Evolutionary conservation across 306 rosid species (phyloP).

Genomic region (Prunus mira): DNA sequence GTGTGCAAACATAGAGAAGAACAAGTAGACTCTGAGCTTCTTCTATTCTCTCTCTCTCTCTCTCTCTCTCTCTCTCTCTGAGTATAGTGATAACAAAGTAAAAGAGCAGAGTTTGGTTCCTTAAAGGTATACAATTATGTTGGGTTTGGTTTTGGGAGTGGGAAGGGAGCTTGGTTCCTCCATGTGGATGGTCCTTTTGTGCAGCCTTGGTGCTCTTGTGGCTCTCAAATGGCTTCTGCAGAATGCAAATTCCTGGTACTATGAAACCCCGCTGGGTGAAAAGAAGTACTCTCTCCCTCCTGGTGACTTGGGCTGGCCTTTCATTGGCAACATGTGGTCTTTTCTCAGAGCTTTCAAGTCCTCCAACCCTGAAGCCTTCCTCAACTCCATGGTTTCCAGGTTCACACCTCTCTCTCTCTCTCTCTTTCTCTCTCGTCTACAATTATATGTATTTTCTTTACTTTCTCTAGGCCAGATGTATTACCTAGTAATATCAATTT

Average conservation of each 20-base stretch:
- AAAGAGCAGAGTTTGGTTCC: background rate
- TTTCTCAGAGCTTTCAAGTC: conserved; percentile 90
- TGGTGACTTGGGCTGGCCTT: conserved; percentile 87
- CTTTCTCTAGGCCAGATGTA: too few species aligned
- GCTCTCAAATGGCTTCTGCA: conserved; percentile 33
- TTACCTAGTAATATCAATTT: background rate
- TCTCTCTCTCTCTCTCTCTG: too few species aligned
- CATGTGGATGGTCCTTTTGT: background rate
- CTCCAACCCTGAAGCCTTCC: conserved; percentile 72
- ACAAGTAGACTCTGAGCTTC: too few species aligned
- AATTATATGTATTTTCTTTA: too few species aligned
- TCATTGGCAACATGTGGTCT: conserved; percentile 96
- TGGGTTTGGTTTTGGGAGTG: background rate
- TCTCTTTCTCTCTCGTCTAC: background rate
- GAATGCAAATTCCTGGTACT: conserved; percentile 57
- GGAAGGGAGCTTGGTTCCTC: conserved; percentile 14
- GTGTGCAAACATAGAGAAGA: too few species aligned
- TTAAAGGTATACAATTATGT: background rate
- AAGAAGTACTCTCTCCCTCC: conserved; percentile 68
- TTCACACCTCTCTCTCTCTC: background rate
- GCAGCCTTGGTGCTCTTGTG: conserved; percentile 21
- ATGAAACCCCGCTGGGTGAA: conserved; percentile 55
- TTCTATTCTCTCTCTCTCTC: too few species aligned
- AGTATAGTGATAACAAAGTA: background rate
- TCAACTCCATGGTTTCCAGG: conserved; percentile 67